Conservation (phyloP, 2,329 filamentous ascomycete species). For the Sphaerulina vaccinii region DNA sequence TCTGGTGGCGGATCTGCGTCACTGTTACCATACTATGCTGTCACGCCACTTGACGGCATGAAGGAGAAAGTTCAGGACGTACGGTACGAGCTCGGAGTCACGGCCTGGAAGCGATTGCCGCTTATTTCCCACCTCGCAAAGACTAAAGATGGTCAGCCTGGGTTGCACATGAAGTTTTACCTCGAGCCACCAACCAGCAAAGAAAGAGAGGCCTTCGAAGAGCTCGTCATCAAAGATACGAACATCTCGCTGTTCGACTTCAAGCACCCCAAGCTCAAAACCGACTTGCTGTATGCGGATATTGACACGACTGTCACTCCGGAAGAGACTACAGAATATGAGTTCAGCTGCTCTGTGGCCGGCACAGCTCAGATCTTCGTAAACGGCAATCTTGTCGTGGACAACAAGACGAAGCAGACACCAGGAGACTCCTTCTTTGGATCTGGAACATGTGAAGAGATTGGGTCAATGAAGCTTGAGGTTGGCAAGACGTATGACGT, state of each 20-base stretch:
- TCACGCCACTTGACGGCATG: conserved; percentile 36
- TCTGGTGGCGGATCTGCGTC: conserved; percentile 38
- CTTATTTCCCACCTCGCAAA: conserved; percentile 29
- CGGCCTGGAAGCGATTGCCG: conserved; percentile 34
- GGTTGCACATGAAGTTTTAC: conserved; percentile 32
- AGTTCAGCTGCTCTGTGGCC: conserved; percentile 65
- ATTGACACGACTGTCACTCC: conserved; percentile 59
- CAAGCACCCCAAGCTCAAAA: conserved; percentile 41
- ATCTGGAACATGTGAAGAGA: conserved; percentile 62
- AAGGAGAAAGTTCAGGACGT: conserved; percentile 26
- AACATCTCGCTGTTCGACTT: conserved; percentile 54
- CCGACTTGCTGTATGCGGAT: conserved; percentile 43
- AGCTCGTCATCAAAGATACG: conserved; percentile 44
- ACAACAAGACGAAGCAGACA: conserved; percentile 60
- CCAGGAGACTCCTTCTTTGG: conserved; percentile 66
- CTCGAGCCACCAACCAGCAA: conserved; percentile 50
- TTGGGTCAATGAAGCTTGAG: conserved; percentile 57
- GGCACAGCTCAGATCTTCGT: conserved; percentile 66
- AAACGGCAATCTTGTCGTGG: conserved; percentile 61
- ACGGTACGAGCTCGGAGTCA: conserved; percentile 28
- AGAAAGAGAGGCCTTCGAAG: conserved; percentile 54
- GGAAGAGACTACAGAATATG: conserved; percentile 60
- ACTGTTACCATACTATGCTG: conserved; percentile 37
- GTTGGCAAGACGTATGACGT: conserved; percentile 60
- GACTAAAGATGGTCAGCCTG: conserved; percentile 25